Evolutionary conservation across 352 stramenopile species (phyloP).

Genomic region (Peronospora tabacina): DNA sequence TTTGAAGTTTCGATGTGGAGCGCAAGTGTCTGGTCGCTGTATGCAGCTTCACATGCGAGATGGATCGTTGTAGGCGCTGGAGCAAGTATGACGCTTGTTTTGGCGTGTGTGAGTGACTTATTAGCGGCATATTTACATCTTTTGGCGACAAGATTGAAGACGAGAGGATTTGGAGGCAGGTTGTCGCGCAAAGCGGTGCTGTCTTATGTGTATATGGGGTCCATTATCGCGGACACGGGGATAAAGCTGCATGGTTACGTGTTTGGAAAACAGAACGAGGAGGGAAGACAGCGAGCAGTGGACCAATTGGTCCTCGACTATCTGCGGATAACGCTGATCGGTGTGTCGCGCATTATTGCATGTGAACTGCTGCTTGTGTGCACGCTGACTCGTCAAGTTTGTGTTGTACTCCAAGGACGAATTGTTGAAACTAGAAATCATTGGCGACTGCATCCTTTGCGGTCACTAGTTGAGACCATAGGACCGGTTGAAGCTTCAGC

Average conservation of each 20-base stretch:
- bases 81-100: constrained; percentile 27
- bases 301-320: constrained; percentile 66
- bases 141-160: constrained; percentile 38
- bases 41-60: constrained; percentile 42
- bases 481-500: constrained; percentile 51
- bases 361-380: constrained; percentile 73
- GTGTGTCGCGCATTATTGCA: constrained; percentile 63
- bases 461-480: constrained; percentile 53
- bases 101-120: constrained; percentile 54
- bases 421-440: constrained; percentile 64
- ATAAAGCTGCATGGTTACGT: constrained; percentile 45
- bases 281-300: constrained; percentile 26
- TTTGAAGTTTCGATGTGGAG: constrained; percentile 72
- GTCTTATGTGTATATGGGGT: constrained; percentile 58
- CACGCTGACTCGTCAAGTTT: constrained; percentile 43
- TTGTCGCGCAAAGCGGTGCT: constrained; percentile 62
- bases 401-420: constrained; percentile 58
- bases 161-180: constrained; percentile 31
- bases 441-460: constrained; percentile 49
- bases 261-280: constrained; percentile 16
- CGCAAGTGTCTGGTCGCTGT: constrained; percentile 59
- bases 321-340: constrained; percentile 63
- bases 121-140: constrained; percentile 46
- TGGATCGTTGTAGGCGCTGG: constrained; percentile 41
- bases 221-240: constrained; percentile 49